Evolutionary conservation across 2,329 filamentous ascomycete genomes (phyloP), one percentile per base, ranked within the genome.

Genomic region (Claviceps sp.): DNA sequence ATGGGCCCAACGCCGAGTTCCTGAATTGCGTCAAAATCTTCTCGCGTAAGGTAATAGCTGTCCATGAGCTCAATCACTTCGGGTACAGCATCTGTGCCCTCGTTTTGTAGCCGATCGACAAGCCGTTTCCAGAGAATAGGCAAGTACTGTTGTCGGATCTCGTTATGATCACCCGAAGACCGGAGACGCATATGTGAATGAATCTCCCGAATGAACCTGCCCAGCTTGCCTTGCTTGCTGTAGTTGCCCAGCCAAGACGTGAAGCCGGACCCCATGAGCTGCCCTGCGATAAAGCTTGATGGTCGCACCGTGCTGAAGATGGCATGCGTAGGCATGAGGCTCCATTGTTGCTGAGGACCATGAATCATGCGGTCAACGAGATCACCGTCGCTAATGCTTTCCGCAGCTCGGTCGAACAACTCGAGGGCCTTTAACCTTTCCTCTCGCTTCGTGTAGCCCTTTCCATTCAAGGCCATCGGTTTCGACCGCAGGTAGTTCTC

Each of bases 321-420:
- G 26, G 90, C 93, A 68, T 98, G 93, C 1, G 88, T 86, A 14
- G 93, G 93, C 93, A 98, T 98, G 56, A 98, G 71, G 63, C 87
- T 93, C 93, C 93, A 98, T 56, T 98, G 93, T 65, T 98, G 93
- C 64, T 98, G 93, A 45, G 89, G 88, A 26, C 93, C 93, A 66
- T 98, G 93, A 54, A 98, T 98, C 91, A 98, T 96, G 50, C 89
- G 80, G 67, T 98, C 93, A 2, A 97, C 88, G 39, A 98, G 73
- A 65, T 98, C 93, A 55, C 93, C 93, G 62, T 98, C 93, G 62
- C 89, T 96, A 69, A 98, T 98, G 64, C 90, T 96, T 64, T 94
- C 86, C 3, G 93, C 90, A 3, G 93, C 93, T 60, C 87, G 80
- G 57, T 95, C 90, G 22, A 85, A 80, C 7, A 97, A 73, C 66